A percentile compares a stretch with the other conserved stretches of the same genome.
Evolutionary conservation across 306 rosid species (phyloP).

Genomic region (Medicago ruthenica): DNA sequence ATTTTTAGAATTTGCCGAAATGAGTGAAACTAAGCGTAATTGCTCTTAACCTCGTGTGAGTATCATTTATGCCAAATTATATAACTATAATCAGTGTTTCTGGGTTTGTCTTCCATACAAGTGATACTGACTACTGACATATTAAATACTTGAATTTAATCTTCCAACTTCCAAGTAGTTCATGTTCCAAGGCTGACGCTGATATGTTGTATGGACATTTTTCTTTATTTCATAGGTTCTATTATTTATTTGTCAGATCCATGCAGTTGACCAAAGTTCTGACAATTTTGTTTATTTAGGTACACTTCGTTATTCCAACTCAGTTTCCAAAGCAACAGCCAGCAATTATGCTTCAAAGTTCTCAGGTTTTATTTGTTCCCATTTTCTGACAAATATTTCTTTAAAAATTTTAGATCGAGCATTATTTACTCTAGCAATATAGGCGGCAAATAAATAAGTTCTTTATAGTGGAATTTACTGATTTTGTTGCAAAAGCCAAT

Average conservation of each 20-base stretch:
- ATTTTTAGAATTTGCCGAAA: background rate
- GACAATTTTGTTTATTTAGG: slow-evolving; percentile 57
- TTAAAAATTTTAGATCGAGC: background rate
- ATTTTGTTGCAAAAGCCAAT: slow-evolving; percentile 1
- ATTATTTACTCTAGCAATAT: slow-evolving; percentile 5
- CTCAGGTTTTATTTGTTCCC: slow-evolving; percentile 65
- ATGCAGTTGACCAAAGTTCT: slow-evolving; percentile 29
- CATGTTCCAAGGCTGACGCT: slow-evolving; percentile 27
- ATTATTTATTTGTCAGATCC: slow-evolving; percentile 20
- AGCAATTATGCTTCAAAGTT: slow-evolving; percentile 81
- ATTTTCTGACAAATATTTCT: slow-evolving; percentile 20
- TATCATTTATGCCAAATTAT: background rate
- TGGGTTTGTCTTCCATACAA: slow-evolving; percentile 15
- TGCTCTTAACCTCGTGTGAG: background rate
- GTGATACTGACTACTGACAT: background rate
- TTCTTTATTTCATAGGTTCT: slow-evolving; percentile 3
- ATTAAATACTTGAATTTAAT: slow-evolving; percentile 44
- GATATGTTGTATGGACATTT: slow-evolving; percentile 29
- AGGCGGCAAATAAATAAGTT: slow-evolving; percentile 5
- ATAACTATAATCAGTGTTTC: slow-evolving; percentile 1
- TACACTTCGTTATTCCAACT: slow-evolving; percentile 66
- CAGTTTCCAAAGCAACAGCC: slow-evolving; percentile 98
- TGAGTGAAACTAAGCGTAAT: background rate
- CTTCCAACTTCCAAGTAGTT: slow-evolving; percentile 46
- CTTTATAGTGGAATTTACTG: slow-evolving; percentile 3